Evolutionary conservation across 257 asterid species (phyloP).

Genomic region (Paulownia fortunei): DNA sequence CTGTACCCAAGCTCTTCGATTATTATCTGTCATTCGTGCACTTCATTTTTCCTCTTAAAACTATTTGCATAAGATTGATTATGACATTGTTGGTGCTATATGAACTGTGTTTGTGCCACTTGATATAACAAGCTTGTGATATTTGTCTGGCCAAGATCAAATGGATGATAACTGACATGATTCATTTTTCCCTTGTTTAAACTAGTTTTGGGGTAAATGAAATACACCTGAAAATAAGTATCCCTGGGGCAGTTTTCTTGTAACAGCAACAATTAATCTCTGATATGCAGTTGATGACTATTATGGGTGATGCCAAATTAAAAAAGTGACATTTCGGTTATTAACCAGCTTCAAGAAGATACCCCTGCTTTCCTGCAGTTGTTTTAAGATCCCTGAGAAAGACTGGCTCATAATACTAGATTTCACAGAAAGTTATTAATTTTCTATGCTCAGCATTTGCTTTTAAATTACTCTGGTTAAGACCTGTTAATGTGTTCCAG

Average conservation of each 20-base stretch:
- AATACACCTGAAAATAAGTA: not conserved
- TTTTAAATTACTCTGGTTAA: not conserved
- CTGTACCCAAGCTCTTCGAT: not conserved
- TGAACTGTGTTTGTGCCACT: too few species aligned
- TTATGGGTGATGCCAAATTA: not conserved
- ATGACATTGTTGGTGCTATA: too few species aligned
- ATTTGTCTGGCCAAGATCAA: too few species aligned
- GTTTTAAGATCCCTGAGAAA: not conserved
- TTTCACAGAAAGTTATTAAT: not conserved
- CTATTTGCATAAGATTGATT: not conserved
- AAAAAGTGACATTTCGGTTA: not conserved
- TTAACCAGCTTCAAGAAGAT: not conserved
- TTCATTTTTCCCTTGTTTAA: not conserved
- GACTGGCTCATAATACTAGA: not conserved
- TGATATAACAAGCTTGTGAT: too few species aligned
- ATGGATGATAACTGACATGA: too few species aligned
- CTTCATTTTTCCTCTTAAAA: not conserved
- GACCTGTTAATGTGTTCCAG: constrained; percentile 46
- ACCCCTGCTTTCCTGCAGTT: not conserved
- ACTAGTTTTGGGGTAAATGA: not conserved
- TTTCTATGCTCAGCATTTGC: not conserved
- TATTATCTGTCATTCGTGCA: not conserved
- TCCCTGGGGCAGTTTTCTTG: constrained; percentile 7
- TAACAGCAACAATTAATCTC: not conserved
- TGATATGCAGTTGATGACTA: not conserved